A percentile compares a stretch with the other conserved stretches of the same genome.
These are phyloP conservation scores for Biscogniauxia sp. DNA, from an alignment of 2,329 filamentous ascomycete genomes.

Conservation along the genomic window DNA sequence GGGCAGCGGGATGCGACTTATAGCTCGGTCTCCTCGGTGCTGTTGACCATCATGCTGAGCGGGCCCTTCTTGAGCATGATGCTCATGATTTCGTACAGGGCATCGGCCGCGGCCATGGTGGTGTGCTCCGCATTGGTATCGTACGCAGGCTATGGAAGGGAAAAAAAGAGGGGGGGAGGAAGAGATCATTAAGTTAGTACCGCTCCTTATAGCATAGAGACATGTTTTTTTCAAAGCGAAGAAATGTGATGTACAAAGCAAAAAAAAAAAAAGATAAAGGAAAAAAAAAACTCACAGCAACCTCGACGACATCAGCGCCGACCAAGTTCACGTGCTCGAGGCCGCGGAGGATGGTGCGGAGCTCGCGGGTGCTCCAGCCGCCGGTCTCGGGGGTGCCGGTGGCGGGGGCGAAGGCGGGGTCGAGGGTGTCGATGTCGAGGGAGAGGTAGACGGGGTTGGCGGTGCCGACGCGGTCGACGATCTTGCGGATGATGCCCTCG, in stretches of 20 bases:
- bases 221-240: not conserved
- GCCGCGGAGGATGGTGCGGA: slow-evolving; percentile 68
- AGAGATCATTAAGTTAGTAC: not conserved
- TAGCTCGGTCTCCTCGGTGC: slow-evolving; percentile 14
- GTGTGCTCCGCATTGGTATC: slow-evolving; percentile 64
- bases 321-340: slow-evolving; percentile 68
- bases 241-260: no score
- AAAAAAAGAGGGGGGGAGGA: not conserved
- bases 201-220: not conserved
- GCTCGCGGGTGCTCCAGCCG: slow-evolving; percentile 71
- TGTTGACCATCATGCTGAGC: slow-evolving; percentile 38
- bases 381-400: slow-evolving; percentile 76
- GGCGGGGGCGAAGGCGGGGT: slow-evolving; percentile 76
- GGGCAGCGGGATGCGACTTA: slow-evolving; percentile 5
- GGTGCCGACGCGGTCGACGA: slow-evolving; percentile 71
- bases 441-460: slow-evolving; percentile 75
- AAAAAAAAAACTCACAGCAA: slow-evolving; percentile 46
- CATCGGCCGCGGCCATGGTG: slow-evolving; percentile 57
- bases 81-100: slow-evolving; percentile 68
- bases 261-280: not conserved
- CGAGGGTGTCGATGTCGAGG: slow-evolving; percentile 85
- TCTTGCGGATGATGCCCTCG: slow-evolving; percentile 75
- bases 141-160: slow-evolving; percentile 47
- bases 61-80: slow-evolving; percentile 72
- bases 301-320: slow-evolving; percentile 71